Evolutionary conservation across 2,329 filamentous ascomycete genomes (phyloP), one percentile per base, ranked within the genome.

Genomic region (Berkeleyomyces basicola): DNA sequence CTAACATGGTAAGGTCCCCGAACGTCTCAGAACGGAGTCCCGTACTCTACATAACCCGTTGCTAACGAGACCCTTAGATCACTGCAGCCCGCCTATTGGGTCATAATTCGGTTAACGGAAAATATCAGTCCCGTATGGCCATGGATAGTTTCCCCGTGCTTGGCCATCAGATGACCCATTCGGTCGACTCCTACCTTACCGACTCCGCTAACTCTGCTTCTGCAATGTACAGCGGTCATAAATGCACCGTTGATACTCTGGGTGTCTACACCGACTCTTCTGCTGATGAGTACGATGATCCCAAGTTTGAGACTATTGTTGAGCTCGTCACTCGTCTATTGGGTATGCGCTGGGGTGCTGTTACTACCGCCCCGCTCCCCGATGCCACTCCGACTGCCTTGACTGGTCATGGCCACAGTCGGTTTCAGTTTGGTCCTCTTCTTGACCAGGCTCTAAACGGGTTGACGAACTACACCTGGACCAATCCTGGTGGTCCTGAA

Each of bases 131-230:
- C 63, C 80, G 78, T 63, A 80, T 95, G 79, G 79, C 83, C 70
- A 78, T 95, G 77, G 89, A 95, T 75, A 80, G 89, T 70, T 93
- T 93, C 74, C 88, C 89, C 2, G 81, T 91, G n/a, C 71, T 92
- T 9, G 89, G 89, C 31, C 89, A 95, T 72, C 88, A 92, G 74
- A 92, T 93, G 85, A 91, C 88, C 9, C 88, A 92, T 74, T 91
- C 87, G 1, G 82, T 93, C 70, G 88, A 92, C 74, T 84, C 79
- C 59, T 92, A 88, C 78, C 92, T 93, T 70, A 93, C 88, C 44
- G 88, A 93, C 72, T 89, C 85, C 65, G 89, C 89, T 74, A 93
- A 93, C 75, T 90, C 86, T 4, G 88, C 88, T 3, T 88, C 86
- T 51, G 87, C 88, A 11, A 77, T 93, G 16, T 93, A 92, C 75